These are phyloP conservation scores for Talaromyces sp. DNA, from an alignment of 2,329 filamentous ascomycete genomes.

Conservation along the genomic window DNA sequence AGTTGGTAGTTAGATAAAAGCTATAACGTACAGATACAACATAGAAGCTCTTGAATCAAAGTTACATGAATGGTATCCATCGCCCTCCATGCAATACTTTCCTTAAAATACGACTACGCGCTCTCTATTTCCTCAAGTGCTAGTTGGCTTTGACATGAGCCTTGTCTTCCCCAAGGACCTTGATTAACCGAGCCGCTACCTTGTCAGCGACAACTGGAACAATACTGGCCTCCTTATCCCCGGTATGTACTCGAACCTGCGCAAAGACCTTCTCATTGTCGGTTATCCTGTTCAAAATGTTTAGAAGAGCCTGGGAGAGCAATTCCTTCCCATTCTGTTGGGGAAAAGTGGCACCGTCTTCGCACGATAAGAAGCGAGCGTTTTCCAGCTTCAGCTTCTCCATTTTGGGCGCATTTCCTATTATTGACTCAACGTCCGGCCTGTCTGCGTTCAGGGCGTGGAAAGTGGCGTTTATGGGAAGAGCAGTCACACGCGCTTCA, in stretches of 20 bases:
- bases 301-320: background rate
- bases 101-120: background rate
- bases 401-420: background rate
- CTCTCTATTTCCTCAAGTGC: background rate
- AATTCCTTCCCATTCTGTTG: background rate
- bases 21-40: background rate
- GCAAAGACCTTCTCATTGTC: constrained; percentile 3
- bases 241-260: background rate
- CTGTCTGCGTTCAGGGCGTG: background rate
- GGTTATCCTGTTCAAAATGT: constrained; percentile 1
- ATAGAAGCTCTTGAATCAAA: background rate
- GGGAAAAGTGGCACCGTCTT: background rate
- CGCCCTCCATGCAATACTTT: background rate
- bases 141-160: background rate
- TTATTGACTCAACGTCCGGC: background rate
- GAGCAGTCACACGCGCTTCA: background rate
- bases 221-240: background rate
- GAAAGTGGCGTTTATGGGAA: constrained; percentile 1
- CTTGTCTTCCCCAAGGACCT: background rate
- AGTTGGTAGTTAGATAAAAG: background rate
- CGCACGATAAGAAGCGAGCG: constrained; percentile 1
- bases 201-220: background rate
- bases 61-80: background rate
- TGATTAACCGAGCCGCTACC: background rate
- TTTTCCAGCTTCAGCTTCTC: background rate